Evolutionary conservation across 345 rosid species (phyloP).

Genomic region (Dovyalis caffra): DNA sequence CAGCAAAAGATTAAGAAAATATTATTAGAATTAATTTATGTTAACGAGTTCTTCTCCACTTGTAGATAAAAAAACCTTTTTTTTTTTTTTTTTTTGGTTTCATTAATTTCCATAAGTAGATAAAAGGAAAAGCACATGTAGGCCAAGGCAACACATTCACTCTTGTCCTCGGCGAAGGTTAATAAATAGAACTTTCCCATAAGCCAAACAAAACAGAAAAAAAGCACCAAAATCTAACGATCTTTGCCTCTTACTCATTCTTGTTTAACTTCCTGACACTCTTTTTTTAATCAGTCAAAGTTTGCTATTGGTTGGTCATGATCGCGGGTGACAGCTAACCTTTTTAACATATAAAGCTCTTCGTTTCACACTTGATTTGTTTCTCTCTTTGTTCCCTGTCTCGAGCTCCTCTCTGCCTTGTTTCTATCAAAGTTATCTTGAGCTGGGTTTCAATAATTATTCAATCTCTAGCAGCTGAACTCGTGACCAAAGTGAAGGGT

Average conservation of each 20-base stretch:
- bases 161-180: constrained; percentile 14
- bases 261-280: not conserved
- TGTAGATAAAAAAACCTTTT: not conserved
- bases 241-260: not conserved
- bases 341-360: constrained; percentile 4
- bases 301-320: constrained; percentile 9
- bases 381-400: constrained; percentile 6
- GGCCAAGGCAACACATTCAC: constrained; percentile 25
- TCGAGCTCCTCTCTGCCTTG: not conserved
- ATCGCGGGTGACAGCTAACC: constrained; percentile 29
- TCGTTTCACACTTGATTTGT: constrained; percentile 31
- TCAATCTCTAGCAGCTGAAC: constrained; percentile 3
- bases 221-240: constrained; percentile 18
- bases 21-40: not conserved
- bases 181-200: constrained; percentile 20
- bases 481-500: not conserved
- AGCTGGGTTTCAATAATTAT: constrained; percentile 2
- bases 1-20: not conserved
- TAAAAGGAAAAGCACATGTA: not conserved
- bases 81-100: not conserved
- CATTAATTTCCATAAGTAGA: not conserved
- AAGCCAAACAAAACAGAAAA: constrained; percentile 15
- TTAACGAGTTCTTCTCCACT: not conserved
- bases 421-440: not conserved
- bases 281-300: constrained; percentile 33